phyloP scores from a whole-genome alignment of 2,329 filamentous ascomycete genomes.

The Pseudopithomyces chartarum region DNA sequence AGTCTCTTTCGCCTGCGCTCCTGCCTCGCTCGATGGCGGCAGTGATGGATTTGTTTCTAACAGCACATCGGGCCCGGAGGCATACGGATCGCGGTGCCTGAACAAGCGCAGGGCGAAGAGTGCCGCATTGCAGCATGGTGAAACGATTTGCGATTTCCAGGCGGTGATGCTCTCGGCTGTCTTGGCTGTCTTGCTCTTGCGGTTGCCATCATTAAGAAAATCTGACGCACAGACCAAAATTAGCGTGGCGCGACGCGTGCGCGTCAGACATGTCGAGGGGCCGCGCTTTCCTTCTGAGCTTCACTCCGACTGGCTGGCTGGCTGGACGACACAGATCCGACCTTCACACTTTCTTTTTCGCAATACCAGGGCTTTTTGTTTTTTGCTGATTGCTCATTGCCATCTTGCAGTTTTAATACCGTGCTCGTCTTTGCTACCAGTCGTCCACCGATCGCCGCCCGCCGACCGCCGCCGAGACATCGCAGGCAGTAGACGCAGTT shows the following conservation, averaged over 20 bases:
- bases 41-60: conserved; percentile 39
- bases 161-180: neutral
- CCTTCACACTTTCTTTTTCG: neutral
- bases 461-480: neutral
- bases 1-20: conserved; percentile 9
- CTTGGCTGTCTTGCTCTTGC: neutral
- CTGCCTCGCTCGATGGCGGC: conserved; percentile 39
- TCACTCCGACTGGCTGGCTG: neutral
- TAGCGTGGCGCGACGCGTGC: neutral
- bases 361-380: neutral
- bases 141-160: neutral
- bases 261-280: neutral
- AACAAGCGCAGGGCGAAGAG: conserved; percentile 21
- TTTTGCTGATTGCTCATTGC: neutral
- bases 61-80: conserved; percentile 17
- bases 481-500: neutral
- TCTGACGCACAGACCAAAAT: neutral
- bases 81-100: conserved; percentile 17
- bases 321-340: neutral
- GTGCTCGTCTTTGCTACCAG: no score
- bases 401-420: neutral
- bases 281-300: neutral
- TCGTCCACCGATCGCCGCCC: no score
- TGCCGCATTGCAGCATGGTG: conserved; percentile 28
- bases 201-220: neutral